A percentile compares a stretch with the other conserved stretches of the same genome.
Evolutionary conservation across 2,329 filamentous ascomycete species (phyloP).

Genomic region (Falciphora oryzae): DNA sequence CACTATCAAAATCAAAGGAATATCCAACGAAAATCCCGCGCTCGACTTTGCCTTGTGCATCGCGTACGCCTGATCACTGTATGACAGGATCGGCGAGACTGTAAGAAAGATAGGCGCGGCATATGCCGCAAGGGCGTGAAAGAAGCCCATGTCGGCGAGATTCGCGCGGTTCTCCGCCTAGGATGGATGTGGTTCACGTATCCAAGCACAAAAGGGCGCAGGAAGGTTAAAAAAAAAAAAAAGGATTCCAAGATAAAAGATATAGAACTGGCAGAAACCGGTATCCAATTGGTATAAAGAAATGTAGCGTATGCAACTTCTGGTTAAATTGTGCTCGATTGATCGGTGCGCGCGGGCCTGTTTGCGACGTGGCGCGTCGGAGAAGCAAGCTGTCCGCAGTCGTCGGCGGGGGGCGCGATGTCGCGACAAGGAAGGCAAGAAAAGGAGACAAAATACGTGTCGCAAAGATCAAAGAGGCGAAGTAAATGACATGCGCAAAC

Average conservation of each 20-base stretch:
- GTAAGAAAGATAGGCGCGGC: conserved; percentile 59
- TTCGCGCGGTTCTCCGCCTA: not conserved
- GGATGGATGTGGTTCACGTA: not conserved
- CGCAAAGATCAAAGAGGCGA: not conserved
- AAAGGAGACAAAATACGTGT: not conserved
- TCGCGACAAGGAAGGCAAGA: not conserved
- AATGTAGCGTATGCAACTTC: too few relatives aligned
- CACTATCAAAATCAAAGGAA: conserved; percentile 66
- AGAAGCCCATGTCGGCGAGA: conserved; percentile 31
- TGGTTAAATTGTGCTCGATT: not conserved
- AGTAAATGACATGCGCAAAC: not conserved
- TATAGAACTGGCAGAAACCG: not conserved
- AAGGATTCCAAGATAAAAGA: not conserved
- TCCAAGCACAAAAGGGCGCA: not conserved
- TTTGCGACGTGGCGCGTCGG: not conserved
- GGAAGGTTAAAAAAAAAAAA: not conserved
- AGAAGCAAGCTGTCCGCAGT: not conserved
- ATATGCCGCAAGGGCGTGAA: conserved; percentile 46
- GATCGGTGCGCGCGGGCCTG: not conserved
- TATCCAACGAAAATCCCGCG: conserved; percentile 64
- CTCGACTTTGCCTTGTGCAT: conserved; percentile 57
- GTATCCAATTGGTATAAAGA: not conserved
- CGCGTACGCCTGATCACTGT: conserved; percentile 58
- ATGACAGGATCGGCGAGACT: conserved; percentile 58
- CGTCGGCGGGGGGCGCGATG: not conserved